Conservation (phyloP, 2,329 filamentous ascomycete genomes). For the Colletotrichum paranaense region DNA sequence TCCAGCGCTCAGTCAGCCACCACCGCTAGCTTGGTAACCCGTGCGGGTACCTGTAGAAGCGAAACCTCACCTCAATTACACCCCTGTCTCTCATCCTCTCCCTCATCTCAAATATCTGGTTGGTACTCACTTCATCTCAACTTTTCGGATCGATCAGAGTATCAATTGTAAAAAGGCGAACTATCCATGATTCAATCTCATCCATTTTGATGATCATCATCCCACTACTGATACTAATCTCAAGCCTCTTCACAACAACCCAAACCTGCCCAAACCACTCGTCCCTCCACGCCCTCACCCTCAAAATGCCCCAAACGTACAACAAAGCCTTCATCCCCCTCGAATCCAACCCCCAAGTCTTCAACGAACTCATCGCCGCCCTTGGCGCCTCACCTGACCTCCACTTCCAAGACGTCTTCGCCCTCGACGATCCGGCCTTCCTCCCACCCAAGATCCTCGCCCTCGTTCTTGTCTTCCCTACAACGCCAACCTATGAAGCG, state of each 20-base stretch:
- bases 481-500: slow-evolving; percentile 69
- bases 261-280: not conserved
- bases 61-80: not conserved
- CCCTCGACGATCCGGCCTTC: slow-evolving; percentile 74
- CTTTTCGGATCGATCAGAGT: not conserved
- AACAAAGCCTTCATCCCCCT: slow-evolving; percentile 45
- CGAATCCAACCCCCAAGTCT: slow-evolving; percentile 71
- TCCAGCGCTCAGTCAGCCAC: slow-evolving; percentile 22
- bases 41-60: not conserved
- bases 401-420: slow-evolving; percentile 76
- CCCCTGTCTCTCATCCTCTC: not conserved
- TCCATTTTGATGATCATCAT: not conserved
- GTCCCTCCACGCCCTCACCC: not conserved
- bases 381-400: slow-evolving; percentile 70
- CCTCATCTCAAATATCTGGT: not conserved
- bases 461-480: slow-evolving; percentile 76
- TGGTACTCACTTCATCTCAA: not conserved
- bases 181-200: not conserved
- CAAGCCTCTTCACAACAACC: no score
- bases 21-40: not conserved
- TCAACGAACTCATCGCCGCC: slow-evolving; percentile 71
- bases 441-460: slow-evolving; percentile 70
- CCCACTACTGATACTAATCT: not conserved
- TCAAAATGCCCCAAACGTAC: slow-evolving; percentile 26
- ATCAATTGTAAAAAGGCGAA: no score